Evolutionary conservation across 176 grass and related monocot species (phyloP), one percentile per base, ranked within the genome.

Genomic region (Tillandsia leiboldiana): DNA sequence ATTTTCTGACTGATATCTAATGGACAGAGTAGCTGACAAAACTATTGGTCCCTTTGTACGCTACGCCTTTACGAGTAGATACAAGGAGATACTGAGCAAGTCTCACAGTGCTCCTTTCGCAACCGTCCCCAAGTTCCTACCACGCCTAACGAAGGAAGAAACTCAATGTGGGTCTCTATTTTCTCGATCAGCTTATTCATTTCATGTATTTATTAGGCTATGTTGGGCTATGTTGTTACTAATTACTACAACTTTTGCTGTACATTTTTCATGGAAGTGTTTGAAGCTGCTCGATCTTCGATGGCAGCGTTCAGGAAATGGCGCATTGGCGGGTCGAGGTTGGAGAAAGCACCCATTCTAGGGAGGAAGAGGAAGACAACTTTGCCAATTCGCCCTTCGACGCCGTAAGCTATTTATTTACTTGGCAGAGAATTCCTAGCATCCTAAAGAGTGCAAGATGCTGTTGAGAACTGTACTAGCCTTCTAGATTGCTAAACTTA

Each of bases 31-130:
- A 66, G 73, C 71, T 15, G 89, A 96, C 75, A 96, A 77, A 72
- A 96, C 73, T 76, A 83, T 96, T 17, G 89, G 84, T 27, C 77
- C 70, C 20, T 96, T 92, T 81, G 68, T 96, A 27, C 78, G 68
- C 18, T 83, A 96, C 26, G 80, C 93, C 12, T 96, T 96, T 77
- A 81, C 73, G 22, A 81, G 81, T 64, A 79, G 93, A 63, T 96
- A 96, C 93, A 83, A 89, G 74, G 93, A 96, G 52, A 76, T 96
- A 74, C 73, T 96, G 49, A 92, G 93, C 86, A 96, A 96, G 71
- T 89, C 89, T 24, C 93, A 96, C 69, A 81, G 81, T 52, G 83
- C 86, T 69, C 78, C 86, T 15, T 69, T 70, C 10, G 69, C 72
- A 29, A 84, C 81, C 27, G 49, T 85, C 66, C 86, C 89, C 13